A percentile compares a stretch with the other conserved stretches of the same genome.
phyloP scores from a whole-genome alignment of 2,329 filamentous ascomycete genomes.

The Ascochyta fabae region DNA sequence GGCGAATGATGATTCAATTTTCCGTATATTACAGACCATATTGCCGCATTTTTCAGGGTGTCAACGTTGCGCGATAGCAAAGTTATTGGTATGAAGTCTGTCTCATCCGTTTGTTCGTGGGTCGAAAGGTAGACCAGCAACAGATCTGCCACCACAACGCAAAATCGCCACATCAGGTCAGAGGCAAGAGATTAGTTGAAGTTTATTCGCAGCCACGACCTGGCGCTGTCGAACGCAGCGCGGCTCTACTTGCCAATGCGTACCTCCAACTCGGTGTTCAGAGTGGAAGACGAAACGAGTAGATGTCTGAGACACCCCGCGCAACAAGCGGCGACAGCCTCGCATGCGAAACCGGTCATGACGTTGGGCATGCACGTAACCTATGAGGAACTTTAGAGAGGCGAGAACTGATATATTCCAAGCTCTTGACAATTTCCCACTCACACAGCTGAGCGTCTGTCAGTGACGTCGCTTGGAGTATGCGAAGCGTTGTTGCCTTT shows the following conservation, averaged over 20 bases:
- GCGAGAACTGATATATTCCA: not conserved
- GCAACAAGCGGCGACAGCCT: constrained; percentile 1
- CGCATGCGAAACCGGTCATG: constrained; percentile 8
- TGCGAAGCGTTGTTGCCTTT: too few relatives aligned
- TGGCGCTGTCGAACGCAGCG: not conserved
- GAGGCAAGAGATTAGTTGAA: not conserved
- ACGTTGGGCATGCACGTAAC: not conserved
- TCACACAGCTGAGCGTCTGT: not conserved
- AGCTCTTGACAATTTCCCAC: not conserved
- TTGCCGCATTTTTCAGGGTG: not conserved
- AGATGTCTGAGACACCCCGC: constrained; percentile 5
- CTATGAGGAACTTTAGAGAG: not conserved
- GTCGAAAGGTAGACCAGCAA: too few relatives aligned
- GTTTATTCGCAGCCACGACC: too few relatives aligned
- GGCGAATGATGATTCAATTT: not conserved
- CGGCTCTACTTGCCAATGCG: constrained; percentile 10
- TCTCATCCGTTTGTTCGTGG: too few relatives aligned
- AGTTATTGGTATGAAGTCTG: not conserved
- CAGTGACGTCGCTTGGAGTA: not conserved
- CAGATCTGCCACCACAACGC: too few relatives aligned
- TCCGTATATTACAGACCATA: not conserved
- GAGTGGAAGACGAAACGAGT: constrained; percentile 10
- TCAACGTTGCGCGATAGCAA: too few relatives aligned
- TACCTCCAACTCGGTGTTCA: not conserved
- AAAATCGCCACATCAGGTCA: not conserved